phyloP scores from a whole-genome alignment of 2,329 filamentous ascomycete genomes.

The Boeremia exigua region DNA sequence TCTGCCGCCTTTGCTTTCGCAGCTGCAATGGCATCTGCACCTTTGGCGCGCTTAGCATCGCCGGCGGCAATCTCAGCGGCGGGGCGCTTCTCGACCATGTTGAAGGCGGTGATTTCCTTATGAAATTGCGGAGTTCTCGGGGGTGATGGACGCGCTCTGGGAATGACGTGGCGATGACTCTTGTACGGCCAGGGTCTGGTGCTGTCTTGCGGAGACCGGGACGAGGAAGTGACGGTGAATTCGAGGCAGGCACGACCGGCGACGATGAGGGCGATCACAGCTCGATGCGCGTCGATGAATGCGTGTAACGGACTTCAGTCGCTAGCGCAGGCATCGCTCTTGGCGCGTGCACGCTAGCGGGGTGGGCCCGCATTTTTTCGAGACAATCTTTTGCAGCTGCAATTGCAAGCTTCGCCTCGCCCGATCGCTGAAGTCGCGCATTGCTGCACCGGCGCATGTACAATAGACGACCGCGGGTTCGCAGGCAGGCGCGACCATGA shows the following conservation, averaged over 20 bases:
- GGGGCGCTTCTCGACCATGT: constrained; percentile 54
- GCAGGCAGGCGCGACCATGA: constrained; percentile 42
- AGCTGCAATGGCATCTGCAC: constrained; percentile 38
- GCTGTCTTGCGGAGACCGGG: too few species aligned
- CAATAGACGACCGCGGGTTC: constrained; percentile 7
- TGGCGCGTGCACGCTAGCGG: constrained; percentile 19
- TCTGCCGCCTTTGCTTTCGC: constrained; percentile 44
- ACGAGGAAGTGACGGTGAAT: constrained; percentile 3
- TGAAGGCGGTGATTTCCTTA: constrained; percentile 14
- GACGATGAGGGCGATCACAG: background rate
- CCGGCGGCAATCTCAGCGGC: constrained; percentile 42
- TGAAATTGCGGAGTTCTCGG: constrained; percentile 14
- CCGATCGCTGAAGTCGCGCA: constrained; percentile 1
- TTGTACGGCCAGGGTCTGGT: background rate
- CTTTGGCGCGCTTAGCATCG: constrained; percentile 50
- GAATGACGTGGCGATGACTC: background rate
- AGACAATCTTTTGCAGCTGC: constrained; percentile 37
- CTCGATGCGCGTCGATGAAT: background rate
- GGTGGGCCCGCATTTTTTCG: constrained; percentile 34
- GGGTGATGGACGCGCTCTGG: constrained; percentile 5
- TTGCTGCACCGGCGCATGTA: constrained; percentile 16
- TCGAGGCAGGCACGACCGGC: constrained; percentile 1
- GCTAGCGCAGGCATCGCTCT: background rate
- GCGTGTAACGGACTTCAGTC: background rate
- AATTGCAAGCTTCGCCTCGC: constrained; percentile 37